These are phyloP conservation scores for Saccharomycopsis sp. DNA, from an alignment of 805 yeast genomes.

Conservation along the genomic window DNA sequence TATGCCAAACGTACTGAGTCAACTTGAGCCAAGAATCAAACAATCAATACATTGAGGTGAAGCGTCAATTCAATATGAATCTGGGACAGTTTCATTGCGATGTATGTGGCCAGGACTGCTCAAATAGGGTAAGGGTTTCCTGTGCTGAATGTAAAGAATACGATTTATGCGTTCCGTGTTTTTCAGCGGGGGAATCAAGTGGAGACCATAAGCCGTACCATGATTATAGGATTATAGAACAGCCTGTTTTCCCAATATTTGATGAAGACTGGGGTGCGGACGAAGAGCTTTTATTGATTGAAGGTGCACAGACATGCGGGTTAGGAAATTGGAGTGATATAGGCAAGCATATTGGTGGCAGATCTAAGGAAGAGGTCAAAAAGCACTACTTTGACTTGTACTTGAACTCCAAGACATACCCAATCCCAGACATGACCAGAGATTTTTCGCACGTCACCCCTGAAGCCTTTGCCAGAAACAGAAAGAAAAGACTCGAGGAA, in stretches of 20 bases:
- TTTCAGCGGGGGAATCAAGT: conserved; percentile 70
- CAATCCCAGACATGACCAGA: conserved; percentile 78
- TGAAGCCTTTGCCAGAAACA: conserved; percentile 53
- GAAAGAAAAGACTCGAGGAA: conserved; percentile 65
- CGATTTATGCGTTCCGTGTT: conserved; percentile 97
- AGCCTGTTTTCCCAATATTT: conserved; percentile 89
- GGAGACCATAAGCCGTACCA: conserved; percentile 93
- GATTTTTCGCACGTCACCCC: conserved; percentile 55
- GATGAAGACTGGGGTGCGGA: conserved; percentile 96
- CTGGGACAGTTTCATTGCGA: conserved; percentile 74
- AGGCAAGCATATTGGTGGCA: conserved; percentile 90
- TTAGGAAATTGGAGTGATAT: conserved; percentile 97
- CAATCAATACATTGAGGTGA: not conserved
- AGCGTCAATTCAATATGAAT: conserved; percentile 14
- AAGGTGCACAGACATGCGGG: conserved; percentile 87
- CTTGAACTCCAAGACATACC: conserved; percentile 62
- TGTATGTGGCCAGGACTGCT: conserved; percentile 92
- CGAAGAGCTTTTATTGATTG: conserved; percentile 81
- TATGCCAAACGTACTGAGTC: not conserved
- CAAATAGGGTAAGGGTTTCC: conserved; percentile 78
- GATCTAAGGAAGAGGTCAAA: conserved; percentile 87
- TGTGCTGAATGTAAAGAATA: conserved; percentile 93
- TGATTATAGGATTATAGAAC: conserved; percentile 85
- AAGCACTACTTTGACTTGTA: conserved; percentile 71
- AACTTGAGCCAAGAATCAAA: not conserved